These are phyloP conservation scores for Tricholoma flavovirens DNA, from an alignment of 768 basidiomycete genomes.

Conservation along the genomic window DNA sequence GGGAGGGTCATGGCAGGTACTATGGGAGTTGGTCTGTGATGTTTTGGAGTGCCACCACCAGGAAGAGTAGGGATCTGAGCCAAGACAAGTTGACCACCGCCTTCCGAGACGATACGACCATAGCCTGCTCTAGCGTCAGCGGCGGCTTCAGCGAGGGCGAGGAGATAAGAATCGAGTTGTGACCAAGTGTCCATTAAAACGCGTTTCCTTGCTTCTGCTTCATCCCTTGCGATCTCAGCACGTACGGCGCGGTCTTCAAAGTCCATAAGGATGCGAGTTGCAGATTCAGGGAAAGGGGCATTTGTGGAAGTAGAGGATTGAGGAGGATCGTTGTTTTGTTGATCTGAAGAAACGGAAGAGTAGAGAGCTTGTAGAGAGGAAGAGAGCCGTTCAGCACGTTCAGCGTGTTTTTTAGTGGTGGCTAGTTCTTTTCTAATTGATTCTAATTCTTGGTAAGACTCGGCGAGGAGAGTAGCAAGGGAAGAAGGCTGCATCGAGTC, in stretches of 20 bases:
- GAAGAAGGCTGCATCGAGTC: background rate
- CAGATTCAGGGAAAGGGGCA: slow-evolving; percentile 15
- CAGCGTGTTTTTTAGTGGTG: slow-evolving; percentile 36
- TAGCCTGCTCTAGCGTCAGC: slow-evolving; percentile 48
- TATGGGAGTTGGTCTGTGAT: no score
- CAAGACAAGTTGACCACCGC: slow-evolving; percentile 37
- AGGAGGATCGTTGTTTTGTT: slow-evolving; percentile 12
- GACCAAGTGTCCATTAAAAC: slow-evolving; percentile 44
- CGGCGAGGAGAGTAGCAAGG: slow-evolving; percentile 52
- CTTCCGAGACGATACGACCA: slow-evolving; percentile 36
- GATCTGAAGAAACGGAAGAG: slow-evolving; percentile 3
- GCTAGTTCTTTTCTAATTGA: slow-evolving; percentile 44
- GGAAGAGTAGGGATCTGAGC: slow-evolving; percentile 7
- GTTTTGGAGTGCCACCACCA: no score
- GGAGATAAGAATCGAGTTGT: slow-evolving; percentile 44
- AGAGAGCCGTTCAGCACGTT: slow-evolving; percentile 44
- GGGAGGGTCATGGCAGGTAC: no score
- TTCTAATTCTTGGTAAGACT: slow-evolving; percentile 49
- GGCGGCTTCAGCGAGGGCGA: slow-evolving; percentile 36
- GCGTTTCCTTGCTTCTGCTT: slow-evolving; percentile 42
- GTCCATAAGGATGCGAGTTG: slow-evolving; percentile 33
- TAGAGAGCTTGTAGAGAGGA: slow-evolving; percentile 18
- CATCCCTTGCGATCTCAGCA: slow-evolving; percentile 51
- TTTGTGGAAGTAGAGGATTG: background rate
- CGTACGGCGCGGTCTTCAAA: slow-evolving; percentile 44